Base-by-base conservation (phyloP, 108 stramenopile genomes). In the Conticribra weissflogii region DNA sequence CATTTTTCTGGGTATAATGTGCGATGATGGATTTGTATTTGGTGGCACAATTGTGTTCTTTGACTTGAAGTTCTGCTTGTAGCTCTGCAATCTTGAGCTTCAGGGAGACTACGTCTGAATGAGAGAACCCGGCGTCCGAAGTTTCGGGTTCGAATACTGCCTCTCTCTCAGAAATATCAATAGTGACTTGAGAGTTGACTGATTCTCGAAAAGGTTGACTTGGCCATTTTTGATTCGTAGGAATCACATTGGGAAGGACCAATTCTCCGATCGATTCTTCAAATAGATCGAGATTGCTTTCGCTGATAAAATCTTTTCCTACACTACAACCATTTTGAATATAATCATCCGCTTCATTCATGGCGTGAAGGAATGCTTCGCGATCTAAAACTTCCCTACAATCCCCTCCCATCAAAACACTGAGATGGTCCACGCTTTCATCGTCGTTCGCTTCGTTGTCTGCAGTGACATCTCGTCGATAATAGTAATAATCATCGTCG, bases 41-140 rank as follows among this genome's bases (percentile, higher is more conserved):
- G 22, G 5, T 36, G 34, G 33, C 23, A 8, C 25, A n/a, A 0
- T 24, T 25, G 5, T n/a, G 1, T 17, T 32, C 16, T 19, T 64
- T 45, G 17, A 3, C n/a, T 46, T 62, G 44, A 18, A 66, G 51
- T 33, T 66, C 49, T 32, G 64, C 49, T 54, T 66, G 32, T 3
- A 66, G 64, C 31, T 66, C 64, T 1, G 64, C 52, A 22, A 66
- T 36, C 22, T 51, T 19, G 34, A 53, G 52, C 52, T 66, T 53
- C 17, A 66, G 52, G 19, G n/a, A 4, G 21, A 54, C 5, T 12
- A 32, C 23, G 1, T 66, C 64, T 36, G 53, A 3, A 1, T 30
- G 23, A 21, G 33, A 30, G 18, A 14, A 1, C 1, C 33, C 29
- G 8, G 36, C 12, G 36, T 41, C 12, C 12, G 5, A 12, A 41